Evolutionary conservation across 805 yeast species (phyloP), one percentile per base, ranked within the genome.

Genomic region (Suhomyces xylopsoci): DNA sequence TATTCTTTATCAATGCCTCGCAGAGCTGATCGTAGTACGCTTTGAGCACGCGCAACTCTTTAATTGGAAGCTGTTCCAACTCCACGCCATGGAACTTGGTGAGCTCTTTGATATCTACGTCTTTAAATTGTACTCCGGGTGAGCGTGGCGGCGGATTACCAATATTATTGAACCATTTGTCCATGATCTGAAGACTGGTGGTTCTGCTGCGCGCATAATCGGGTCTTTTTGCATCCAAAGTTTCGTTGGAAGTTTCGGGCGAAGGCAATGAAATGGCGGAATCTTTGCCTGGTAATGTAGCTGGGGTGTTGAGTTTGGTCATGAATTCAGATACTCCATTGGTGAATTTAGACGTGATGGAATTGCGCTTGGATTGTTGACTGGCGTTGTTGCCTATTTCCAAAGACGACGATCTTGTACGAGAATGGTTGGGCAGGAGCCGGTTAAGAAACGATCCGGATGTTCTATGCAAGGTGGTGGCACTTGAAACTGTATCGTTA

Each of bases 301-400:
- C 59, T 5, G 42, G 42, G 5, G 62, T 56, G 55, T 71, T 73
- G 22, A 74, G 62, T 53, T 71, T 74, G 14, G 72, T 73, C 76
- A 75, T 74, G 43, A 75, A 69, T 51, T 75, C 79, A 14, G 70
- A 55, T 7, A 75, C 72, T 0, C 79, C 79, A n/a, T 56, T 63
- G n/a, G 74, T 63, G 43, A 74, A 60, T 57, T 73, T 75, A 20
- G 72, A 62, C n/a, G 75, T 69, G 14, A 71, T 65, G 9, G 74
- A 67, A 51, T 64, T 68, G 30, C 70, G 60, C 51, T 69, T 66
- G 34, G 24, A 20, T 10, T 17, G 32, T 26, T n/a, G 20, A 8
- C 30, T 50, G n/a, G 55, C 20, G 26, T 57, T 54, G n/a, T 28
- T 43, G 38, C 54, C 50, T 22, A 45, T 56, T 9, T 70, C 74